Evolutionary conservation across 805 yeast genomes (phyloP), one percentile per base, ranked within the genome.

Genomic region (Metschnikowia chrysomelidarum): DNA sequence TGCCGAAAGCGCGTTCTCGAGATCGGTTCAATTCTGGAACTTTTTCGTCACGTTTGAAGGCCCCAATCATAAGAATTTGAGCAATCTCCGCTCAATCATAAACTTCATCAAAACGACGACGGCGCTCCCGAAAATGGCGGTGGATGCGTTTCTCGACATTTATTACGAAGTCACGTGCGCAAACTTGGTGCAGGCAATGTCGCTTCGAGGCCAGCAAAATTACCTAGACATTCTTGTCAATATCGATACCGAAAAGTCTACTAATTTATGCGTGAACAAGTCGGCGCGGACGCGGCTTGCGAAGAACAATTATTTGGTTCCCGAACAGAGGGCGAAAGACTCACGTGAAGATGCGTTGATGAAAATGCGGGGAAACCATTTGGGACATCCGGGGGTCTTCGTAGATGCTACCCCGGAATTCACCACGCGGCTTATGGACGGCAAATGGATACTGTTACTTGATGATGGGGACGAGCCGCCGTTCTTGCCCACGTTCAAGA

Each of bases 401-500:
- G 44, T 57, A 3, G 68, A 63, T 1, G 44, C 54, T 3, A 48
- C 42, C 9, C 73, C 73, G 0, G 67, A 64, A 23, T 53, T 64
- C 13, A 55, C 62, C 12, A 64, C 62, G 32, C 44, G 43, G 28
- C 18, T 57, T 16, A 46, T 51, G 35, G 40, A 39, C 7, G 40
- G 43, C 2, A 47, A 44, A 6, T 44, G 51, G 49, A 41, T 59
- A 5, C 47, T 54, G 12, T 49, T 62, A 19, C 40, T 46, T 2
- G 40, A 44, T 4, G 34, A 45, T 4, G 41, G 47, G n/a, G 29
- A 56, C 11, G 40, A 33, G 13, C 47, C 53, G 1, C 67, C 67
- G 1, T 45, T 54, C 2, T 49, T 78, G 15, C 91, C 89, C 2
- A 62, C 69, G 4, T 80, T 80, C 54, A 75, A 70, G 43, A 78